Percentiles rank a stretch among this genome's conserved stretches.
These are phyloP conservation scores for Pythium insidiosum DNA, from an alignment of 352 stramenopile genomes.

Conservation along the genomic window DNA sequence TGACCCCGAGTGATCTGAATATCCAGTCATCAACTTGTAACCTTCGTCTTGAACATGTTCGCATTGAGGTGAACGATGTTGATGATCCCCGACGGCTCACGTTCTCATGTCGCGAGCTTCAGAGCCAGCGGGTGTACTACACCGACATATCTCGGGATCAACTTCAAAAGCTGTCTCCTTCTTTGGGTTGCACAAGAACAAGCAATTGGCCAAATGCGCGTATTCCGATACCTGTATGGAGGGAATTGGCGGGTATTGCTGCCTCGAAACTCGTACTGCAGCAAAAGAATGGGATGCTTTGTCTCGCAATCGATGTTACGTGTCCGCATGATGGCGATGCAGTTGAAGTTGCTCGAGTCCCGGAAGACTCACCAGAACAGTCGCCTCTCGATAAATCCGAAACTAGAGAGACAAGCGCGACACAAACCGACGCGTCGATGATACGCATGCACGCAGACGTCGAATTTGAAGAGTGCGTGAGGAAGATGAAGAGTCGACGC, in stretches of 20 bases:
- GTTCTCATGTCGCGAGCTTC: conserved; percentile 43
- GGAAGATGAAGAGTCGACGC: too few species aligned
- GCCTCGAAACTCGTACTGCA: background rate
- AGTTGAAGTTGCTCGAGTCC: too few species aligned
- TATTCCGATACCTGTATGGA: conserved; percentile 3
- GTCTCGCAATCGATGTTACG: background rate
- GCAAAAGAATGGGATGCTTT: conserved; percentile 7
- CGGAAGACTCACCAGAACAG: too few species aligned
- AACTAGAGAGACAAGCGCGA: too few species aligned
- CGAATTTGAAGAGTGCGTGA: too few species aligned
- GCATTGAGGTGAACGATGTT: conserved; percentile 34
- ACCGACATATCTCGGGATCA: conserved; percentile 34
- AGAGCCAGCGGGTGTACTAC: conserved; percentile 34
- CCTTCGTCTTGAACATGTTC: conserved; percentile 25
- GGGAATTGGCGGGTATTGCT: conserved; percentile 3
- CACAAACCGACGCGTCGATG: too few species aligned
- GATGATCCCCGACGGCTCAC: conserved; percentile 28
- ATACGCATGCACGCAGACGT: too few species aligned
- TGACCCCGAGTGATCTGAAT: too few species aligned
- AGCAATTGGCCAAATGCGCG: conserved; percentile 1
- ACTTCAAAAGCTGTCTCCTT: conserved; percentile 9
- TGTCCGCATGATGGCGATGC: too few species aligned
- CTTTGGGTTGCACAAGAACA: background rate
- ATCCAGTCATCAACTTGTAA: too few species aligned
- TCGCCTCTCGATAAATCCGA: too few species aligned